Evolutionary conservation across 768 basidiomycete genomes (phyloP).

Genomic region (Rhizopogon vinicolor): DNA sequence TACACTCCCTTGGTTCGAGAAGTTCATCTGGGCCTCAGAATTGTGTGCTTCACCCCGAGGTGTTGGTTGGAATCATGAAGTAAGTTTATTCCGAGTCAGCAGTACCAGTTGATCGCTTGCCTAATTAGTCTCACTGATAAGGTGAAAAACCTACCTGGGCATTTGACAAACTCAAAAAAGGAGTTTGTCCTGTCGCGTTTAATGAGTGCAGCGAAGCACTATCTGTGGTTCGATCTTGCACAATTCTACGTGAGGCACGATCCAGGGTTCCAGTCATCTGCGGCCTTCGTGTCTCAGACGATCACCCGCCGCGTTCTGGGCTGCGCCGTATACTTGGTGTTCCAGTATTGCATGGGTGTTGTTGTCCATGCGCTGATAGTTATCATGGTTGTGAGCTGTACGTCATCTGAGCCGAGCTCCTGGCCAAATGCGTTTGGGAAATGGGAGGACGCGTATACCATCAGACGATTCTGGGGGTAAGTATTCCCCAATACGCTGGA

Average conservation of each 20-base stretch:
- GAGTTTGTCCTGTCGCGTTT: constrained; percentile 21
- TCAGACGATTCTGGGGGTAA: constrained; percentile 39
- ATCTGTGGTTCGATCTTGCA: constrained; percentile 10
- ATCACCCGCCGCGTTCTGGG: neutral
- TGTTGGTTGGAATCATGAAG: constrained; percentile 31
- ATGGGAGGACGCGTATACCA: constrained; percentile 29
- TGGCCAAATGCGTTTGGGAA: constrained; percentile 37
- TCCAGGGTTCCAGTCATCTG: constrained; percentile 6
- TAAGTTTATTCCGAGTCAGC: constrained; percentile 10
- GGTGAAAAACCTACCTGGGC: constrained; percentile 6
- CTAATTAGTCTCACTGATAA: neutral
- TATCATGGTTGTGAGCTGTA: constrained; percentile 7
- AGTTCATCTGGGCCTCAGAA: constrained; percentile 27
- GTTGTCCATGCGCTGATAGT: neutral
- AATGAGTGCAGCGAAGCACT: constrained; percentile 3
- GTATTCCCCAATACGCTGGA: constrained; percentile 8
- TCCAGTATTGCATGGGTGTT: neutral
- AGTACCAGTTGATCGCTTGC: constrained; percentile 8
- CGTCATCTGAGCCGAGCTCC: constrained; percentile 24
- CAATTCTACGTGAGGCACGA: constrained; percentile 7
- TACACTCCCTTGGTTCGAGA: constrained; percentile 9
- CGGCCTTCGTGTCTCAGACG: neutral
- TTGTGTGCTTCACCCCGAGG: constrained; percentile 29
- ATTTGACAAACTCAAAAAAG: constrained; percentile 10
- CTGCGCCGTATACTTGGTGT: neutral